These are phyloP conservation scores for Mycosarcoma mackinlayi DNA, from an alignment of 1,284 basidiomycete genomes.

Conservation along the genomic window DNA sequence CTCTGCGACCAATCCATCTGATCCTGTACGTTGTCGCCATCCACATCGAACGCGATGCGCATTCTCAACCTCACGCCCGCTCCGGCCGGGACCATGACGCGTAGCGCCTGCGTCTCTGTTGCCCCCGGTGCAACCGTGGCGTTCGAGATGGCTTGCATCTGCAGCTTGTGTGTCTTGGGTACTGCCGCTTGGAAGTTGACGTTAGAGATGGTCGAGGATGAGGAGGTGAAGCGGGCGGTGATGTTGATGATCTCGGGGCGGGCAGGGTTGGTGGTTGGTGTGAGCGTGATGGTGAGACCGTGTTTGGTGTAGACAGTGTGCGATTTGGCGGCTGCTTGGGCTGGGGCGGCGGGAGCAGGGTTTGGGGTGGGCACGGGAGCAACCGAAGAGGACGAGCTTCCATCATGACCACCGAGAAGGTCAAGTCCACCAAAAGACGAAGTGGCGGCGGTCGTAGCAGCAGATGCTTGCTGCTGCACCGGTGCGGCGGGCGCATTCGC, in stretches of 20 bases:
- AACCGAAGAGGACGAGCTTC: conserved; percentile 64
- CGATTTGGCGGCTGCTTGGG: too few species aligned
- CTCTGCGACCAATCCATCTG: conserved; percentile 80
- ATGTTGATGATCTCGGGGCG: conserved; percentile 90
- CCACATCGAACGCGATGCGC: conserved; percentile 80
- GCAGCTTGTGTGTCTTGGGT: conserved; percentile 95
- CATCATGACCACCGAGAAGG: conserved; percentile 60
- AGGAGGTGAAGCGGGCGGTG: conserved; percentile 82
- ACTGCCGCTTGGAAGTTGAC: conserved; percentile 98
- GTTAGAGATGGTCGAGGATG: conserved; percentile 70
- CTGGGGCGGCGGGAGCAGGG: conserved; percentile 69
- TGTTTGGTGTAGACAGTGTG: conserved; percentile 93
- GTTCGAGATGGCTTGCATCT: conserved; percentile 97
- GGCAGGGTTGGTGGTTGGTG: conserved; percentile 81
- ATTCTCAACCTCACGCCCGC: conserved; percentile 85
- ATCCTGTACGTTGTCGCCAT: conserved; percentile 78
- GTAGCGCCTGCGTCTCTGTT: conserved; percentile 93
- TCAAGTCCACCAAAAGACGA: conserved; percentile 53
- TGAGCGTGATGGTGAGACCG: conserved; percentile 86
- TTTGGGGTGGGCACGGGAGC: conserved; percentile 78
- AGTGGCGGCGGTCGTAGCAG: conserved; percentile 27
- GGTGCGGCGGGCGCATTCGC: conserved; percentile 28
- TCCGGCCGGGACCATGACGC: conserved; percentile 85
- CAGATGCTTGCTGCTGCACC: conserved; percentile 64
- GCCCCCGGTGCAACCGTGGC: conserved; percentile 80